Percentiles rank a stretch among this genome's conserved stretches.
These are phyloP conservation scores for Trichosporon ovoides DNA, from an alignment of 1,284 basidiomycete genomes.

Conservation along the genomic window DNA sequence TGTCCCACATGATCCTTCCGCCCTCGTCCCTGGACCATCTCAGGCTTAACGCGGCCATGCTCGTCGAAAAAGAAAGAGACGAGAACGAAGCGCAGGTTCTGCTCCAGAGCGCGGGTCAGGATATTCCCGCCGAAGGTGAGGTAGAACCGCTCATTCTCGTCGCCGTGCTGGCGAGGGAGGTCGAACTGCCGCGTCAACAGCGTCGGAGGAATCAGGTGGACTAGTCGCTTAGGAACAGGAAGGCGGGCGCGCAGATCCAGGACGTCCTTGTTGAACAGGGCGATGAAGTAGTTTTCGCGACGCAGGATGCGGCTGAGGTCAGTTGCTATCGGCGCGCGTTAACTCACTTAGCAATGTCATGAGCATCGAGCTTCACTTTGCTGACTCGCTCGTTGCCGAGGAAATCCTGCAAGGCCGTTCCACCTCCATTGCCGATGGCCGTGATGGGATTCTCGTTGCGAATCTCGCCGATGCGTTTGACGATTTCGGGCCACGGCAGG, in stretches of 20 bases:
- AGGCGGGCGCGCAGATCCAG: constrained; percentile 69
- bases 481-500: constrained; percentile 92
- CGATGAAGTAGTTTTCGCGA: constrained; percentile 96
- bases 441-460: constrained; percentile 86
- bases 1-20: constrained; percentile 71
- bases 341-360: constrained; percentile 60
- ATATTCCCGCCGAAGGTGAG: constrained; percentile 44
- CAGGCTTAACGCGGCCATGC: constrained; percentile 78
- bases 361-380: constrained; percentile 77
- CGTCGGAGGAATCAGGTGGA: constrained; percentile 29
- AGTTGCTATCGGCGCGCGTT: background rate
- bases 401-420: constrained; percentile 44
- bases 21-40: constrained; percentile 81
- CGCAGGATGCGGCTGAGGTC: constrained; percentile 73
- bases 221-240: constrained; percentile 59
- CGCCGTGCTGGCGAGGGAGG: constrained; percentile 20
- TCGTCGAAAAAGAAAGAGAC: constrained; percentile 89
- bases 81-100: constrained; percentile 92
- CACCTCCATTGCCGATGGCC: constrained; percentile 57
- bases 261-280: constrained; percentile 93
- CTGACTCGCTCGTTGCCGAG: constrained; percentile 33
- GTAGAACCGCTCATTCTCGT: constrained; percentile 25
- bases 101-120: constrained; percentile 84
- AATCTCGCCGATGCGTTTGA: constrained; percentile 77
- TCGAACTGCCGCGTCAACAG: constrained; percentile 28